These are phyloP conservation scores for Calonectria crousiana DNA, from an alignment of 2,329 filamentous ascomycete genomes.

Conservation along the genomic window DNA sequence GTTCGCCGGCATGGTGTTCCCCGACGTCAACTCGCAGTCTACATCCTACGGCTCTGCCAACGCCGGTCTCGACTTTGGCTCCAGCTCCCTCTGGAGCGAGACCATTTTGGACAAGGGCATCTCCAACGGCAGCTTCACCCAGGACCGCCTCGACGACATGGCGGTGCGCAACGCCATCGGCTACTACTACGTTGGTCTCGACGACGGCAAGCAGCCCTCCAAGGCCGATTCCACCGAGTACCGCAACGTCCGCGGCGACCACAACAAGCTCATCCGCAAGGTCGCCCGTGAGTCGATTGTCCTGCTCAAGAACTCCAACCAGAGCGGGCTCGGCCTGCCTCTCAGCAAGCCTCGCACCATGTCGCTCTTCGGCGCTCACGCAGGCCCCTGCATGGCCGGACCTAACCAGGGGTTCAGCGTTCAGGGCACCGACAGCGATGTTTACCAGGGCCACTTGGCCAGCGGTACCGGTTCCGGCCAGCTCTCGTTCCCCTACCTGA, in stretches of 20 bases:
- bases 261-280: conserved; percentile 59
- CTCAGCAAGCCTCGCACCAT: conserved; percentile 53
- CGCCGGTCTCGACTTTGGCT: conserved; percentile 10
- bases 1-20: conserved; percentile 77
- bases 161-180: not conserved
- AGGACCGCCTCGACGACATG: conserved; percentile 13
- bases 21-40: conserved; percentile 55
- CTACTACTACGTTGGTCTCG: conserved; percentile 16
- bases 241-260: conserved; percentile 64
- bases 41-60: conserved; percentile 7
- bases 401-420: not conserved
- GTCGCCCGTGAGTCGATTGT: conserved; percentile 67
- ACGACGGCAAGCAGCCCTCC: conserved; percentile 59
- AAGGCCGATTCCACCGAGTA: conserved; percentile 57
- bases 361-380: conserved; percentile 62
- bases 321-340: conserved; percentile 59
- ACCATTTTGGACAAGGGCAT: conserved; percentile 10
- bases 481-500: conserved; percentile 59
- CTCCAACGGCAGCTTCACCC: conserved; percentile 16
- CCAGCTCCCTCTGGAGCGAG: conserved; percentile 5
- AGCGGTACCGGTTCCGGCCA: conserved; percentile 66
- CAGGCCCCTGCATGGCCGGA: conserved; percentile 45
- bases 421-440: conserved; percentile 1
- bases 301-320: conserved; percentile 63
- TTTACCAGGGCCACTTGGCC: conserved; percentile 52